Evolutionary conservation across 2,329 filamentous ascomycete species (phyloP).

Genomic region (Eutypella sp.): DNA sequence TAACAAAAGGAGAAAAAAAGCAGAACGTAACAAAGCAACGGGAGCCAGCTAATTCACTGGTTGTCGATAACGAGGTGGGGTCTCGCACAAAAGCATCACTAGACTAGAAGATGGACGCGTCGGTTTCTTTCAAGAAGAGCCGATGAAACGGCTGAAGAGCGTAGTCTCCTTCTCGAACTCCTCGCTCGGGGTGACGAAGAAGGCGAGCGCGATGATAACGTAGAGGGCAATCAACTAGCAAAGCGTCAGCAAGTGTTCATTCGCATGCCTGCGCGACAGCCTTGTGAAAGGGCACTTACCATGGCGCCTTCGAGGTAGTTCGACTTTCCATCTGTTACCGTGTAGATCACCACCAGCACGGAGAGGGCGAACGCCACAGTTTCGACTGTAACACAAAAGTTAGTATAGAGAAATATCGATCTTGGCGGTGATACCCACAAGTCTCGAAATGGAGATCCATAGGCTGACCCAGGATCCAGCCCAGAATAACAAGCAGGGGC

Average conservation of each 20-base stretch:
- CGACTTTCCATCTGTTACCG: conserved; percentile 74
- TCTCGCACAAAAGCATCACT: not conserved
- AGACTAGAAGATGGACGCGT: not conserved
- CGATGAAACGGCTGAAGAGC: conserved; percentile 4
- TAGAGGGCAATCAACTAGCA: conserved; percentile 46
- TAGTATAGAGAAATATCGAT: conserved; percentile 10
- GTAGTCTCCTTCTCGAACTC: conserved; percentile 36
- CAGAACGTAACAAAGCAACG: no score
- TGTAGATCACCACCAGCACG: conserved; percentile 70
- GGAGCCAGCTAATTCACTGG: no score
- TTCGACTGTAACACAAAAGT: conserved; percentile 45
- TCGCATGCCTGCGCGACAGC: no score
- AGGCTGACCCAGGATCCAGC: conserved; percentile 66
- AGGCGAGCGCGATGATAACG: conserved; percentile 56
- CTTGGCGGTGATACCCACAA: conserved; percentile 31
- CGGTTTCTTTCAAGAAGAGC: conserved; percentile 5
- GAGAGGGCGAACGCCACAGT: conserved; percentile 74
- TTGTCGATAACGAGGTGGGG: no score
- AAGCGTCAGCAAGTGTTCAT: not conserved
- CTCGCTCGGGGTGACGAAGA: conserved; percentile 50
- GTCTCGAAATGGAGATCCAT: conserved; percentile 81
- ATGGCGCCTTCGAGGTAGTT: conserved; percentile 82
- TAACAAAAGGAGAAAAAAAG: no score
- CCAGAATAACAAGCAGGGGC: conserved; percentile 72
- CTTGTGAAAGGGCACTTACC: conserved; percentile 41